Percentiles rank a stretch among this genome's conserved stretches.
Evolutionary conservation across 148 eudicot genomes (phyloP).

Genomic region (Oxyria digyna): DNA sequence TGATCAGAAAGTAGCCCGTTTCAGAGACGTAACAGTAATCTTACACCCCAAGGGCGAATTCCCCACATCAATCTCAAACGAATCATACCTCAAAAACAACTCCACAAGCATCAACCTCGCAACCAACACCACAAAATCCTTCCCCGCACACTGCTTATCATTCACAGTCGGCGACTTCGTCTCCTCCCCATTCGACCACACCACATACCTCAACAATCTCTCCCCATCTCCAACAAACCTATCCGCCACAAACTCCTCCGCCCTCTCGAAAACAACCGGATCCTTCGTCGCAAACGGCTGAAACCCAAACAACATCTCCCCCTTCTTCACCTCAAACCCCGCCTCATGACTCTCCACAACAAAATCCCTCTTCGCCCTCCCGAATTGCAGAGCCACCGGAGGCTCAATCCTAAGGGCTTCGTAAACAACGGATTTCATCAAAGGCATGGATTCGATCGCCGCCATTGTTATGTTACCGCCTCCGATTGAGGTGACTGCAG

Average conservation of each 20-base stretch:
- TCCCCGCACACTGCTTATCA: constrained; percentile 93
- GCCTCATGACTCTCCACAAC: constrained; percentile 69
- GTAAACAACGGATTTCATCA: constrained; percentile 77
- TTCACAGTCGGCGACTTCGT: constrained; percentile 32
- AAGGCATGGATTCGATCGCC: constrained; percentile 60
- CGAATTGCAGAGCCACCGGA: constrained; percentile 67
- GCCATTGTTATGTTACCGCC: constrained; percentile 58
- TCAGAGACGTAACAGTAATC: constrained; percentile 60
- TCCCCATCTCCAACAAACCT: constrained; percentile 70
- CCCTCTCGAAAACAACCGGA: constrained; percentile 50
- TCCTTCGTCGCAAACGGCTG: constrained; percentile 86
- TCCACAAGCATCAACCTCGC: constrained; percentile 64
- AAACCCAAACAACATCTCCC: constrained; percentile 72
- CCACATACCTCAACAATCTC: constrained; percentile 43
- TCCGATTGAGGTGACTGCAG: constrained; percentile 34
- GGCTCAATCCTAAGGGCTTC: constrained; percentile 73
- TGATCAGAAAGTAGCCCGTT: constrained; percentile 41
- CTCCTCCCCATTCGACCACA: constrained; percentile 93
- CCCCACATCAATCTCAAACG: constrained; percentile 68
- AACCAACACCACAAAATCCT: constrained; percentile 71
- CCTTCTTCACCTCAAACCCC: constrained; percentile 52
- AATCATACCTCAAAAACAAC: constrained; percentile 62
- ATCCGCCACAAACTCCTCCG: constrained; percentile 70
- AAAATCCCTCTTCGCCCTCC: constrained; percentile 40
- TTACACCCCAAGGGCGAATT: constrained; percentile 47